Conservation (phyloP, 805 yeast genomes). For the Clavispora carvajalis region DNA sequence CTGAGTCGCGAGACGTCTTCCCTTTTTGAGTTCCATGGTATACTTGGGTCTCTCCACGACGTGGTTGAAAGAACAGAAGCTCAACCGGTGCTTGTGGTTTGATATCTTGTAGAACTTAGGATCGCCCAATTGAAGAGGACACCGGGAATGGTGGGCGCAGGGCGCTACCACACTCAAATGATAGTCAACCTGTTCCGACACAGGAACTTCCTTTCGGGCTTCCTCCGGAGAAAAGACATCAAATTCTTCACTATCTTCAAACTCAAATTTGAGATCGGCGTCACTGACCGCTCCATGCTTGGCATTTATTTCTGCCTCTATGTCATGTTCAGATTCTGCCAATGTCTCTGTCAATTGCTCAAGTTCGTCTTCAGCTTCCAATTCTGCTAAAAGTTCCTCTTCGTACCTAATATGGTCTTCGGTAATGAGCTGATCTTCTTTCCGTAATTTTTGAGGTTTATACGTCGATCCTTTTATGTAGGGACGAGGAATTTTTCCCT, state of each 20-base stretch:
- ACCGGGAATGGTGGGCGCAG: slow-evolving; percentile 79
- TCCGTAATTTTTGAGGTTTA: slow-evolving; percentile 35
- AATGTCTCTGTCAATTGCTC: slow-evolving; percentile 2
- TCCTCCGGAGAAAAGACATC: slow-evolving; percentile 20
- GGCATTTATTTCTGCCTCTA: slow-evolving; percentile 28
- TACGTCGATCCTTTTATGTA: slow-evolving; percentile 48
- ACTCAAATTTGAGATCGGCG: slow-evolving; percentile 45
- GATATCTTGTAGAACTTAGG: slow-evolving; percentile 58
- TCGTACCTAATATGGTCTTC: slow-evolving; percentile 32
- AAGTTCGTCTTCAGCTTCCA: slow-evolving; percentile 17
- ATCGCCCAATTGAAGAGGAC: slow-evolving; percentile 80
- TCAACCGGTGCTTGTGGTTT: slow-evolving; percentile 52
- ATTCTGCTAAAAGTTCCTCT: slow-evolving; percentile 22
- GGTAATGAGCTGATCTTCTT: slow-evolving; percentile 31
- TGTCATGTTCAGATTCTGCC: slow-evolving; percentile 2
- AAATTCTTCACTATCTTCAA: slow-evolving; percentile 32
- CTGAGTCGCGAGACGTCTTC: slow-evolving; percentile 61
- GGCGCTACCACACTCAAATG: slow-evolving; percentile 78
- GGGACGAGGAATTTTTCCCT: slow-evolving; percentile 66
- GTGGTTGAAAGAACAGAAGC: slow-evolving; percentile 73
- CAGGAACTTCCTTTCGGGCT: not conserved
- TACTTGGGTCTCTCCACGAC: slow-evolving; percentile 73
- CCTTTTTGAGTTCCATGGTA: slow-evolving; percentile 79
- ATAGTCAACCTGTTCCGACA: slow-evolving; percentile 32
- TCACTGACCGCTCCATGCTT: slow-evolving; percentile 39